Evolutionary conservation across 2,329 filamentous ascomycete genomes (phyloP).

Genomic region (Hypoxylon rubiginosum): DNA sequence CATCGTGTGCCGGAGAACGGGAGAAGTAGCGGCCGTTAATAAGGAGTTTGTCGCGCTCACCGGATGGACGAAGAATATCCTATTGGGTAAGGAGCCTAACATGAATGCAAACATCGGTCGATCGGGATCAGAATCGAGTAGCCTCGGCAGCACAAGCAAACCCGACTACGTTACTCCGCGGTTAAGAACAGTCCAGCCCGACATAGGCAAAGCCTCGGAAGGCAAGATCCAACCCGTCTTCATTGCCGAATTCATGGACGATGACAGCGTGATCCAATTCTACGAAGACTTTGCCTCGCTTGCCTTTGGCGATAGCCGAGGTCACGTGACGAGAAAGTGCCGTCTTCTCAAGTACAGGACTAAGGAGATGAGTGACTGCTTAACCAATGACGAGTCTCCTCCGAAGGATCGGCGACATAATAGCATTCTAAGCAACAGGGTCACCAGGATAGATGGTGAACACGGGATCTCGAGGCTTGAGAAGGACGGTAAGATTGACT

Average conservation of each 20-base stretch:
- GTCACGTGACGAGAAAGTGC: constrained; percentile 85
- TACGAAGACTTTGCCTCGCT: constrained; percentile 95
- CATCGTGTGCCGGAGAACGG: constrained; percentile 90
- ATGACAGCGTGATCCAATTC: constrained; percentile 92
- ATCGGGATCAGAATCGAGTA: constrained; percentile 60
- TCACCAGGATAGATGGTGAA: constrained; percentile 76
- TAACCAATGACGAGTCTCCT: constrained; percentile 56
- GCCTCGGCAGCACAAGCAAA: constrained; percentile 58
- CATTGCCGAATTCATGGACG: constrained; percentile 91
- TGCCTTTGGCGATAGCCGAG: constrained; percentile 90
- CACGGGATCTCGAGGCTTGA: constrained; percentile 86
- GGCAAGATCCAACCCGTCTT: constrained; percentile 82
- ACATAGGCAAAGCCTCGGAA: constrained; percentile 56
- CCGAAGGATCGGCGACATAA: constrained; percentile 60
- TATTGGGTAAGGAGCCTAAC: constrained; percentile 89
- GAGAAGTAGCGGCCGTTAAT: constrained; percentile 93
- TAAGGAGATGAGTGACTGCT: constrained; percentile 67
- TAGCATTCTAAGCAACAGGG: constrained; percentile 70
- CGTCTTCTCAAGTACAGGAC: constrained; percentile 92
- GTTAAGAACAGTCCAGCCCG: constrained; percentile 60
- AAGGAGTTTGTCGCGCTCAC: constrained; percentile 98
- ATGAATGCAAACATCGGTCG: constrained; percentile 84
- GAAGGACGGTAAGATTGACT: constrained; percentile 91
- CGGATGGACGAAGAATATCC: constrained; percentile 90
- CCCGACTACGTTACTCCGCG: constrained; percentile 66